A percentile compares a stretch with the other conserved stretches of the same genome.
Evolutionary conservation across 2,329 filamentous ascomycete genomes (phyloP).

Genomic region (Chaetomium sp.): DNA sequence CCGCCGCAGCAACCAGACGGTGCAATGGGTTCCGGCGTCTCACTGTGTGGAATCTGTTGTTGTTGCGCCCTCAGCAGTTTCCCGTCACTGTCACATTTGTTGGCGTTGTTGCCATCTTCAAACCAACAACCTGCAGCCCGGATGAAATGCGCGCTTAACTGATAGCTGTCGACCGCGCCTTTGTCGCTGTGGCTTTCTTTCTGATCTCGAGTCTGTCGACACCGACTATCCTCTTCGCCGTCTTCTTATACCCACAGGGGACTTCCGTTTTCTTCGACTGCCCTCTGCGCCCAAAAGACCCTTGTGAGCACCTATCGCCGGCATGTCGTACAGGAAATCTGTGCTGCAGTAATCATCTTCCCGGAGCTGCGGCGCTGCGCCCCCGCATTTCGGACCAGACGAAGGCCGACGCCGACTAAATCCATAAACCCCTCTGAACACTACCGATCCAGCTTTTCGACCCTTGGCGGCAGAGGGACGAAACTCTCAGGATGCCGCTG

Average conservation of each 20-base stretch:
- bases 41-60: slow-evolving; percentile 4
- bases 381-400: slow-evolving; percentile 24
- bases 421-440: not conserved
- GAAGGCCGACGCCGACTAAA: slow-evolving; percentile 8
- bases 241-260: slow-evolving; percentile 4
- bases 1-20: slow-evolving; percentile 8
- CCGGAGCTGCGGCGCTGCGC: slow-evolving; percentile 29
- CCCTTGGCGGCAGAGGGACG: not conserved
- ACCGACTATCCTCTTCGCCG: not conserved
- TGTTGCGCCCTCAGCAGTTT: slow-evolving; percentile 7
- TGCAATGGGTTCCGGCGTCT: not conserved
- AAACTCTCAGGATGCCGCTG: slow-evolving; percentile 27
- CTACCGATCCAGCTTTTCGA: not conserved
- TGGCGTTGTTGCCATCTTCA: slow-evolving; percentile 5
- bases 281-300: not conserved
- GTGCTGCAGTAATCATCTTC: slow-evolving; percentile 29
- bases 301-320: slow-evolving; percentile 14
- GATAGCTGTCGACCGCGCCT: not conserved
- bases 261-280: not conserved
- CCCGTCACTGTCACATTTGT: slow-evolving; percentile 29
- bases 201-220: not conserved
- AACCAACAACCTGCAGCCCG: slow-evolving; percentile 5
- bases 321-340: slow-evolving; percentile 30
- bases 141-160: slow-evolving; percentile 27
- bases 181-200: slow-evolving; percentile 11